Base-by-base conservation (phyloP, 345 rosid species). In the Rhodamnia argentea region DNA sequence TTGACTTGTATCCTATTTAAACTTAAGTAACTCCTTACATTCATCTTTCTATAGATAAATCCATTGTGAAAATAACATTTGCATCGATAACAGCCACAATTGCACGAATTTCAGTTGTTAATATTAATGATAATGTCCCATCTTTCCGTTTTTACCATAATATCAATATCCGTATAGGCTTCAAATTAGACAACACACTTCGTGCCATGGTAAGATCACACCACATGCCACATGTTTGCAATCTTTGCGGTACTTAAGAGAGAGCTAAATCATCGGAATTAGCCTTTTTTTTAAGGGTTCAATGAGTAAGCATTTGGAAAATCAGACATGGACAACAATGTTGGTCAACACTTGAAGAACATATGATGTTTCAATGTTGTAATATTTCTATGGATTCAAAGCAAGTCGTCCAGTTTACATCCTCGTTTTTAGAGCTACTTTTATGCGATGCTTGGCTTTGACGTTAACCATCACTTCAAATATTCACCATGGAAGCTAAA, bases 371-470 rank as follows among this genome's bases (percentile, higher is more conserved):
- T 60, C 32, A 1, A 60, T 13, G 37, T 13, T 1, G 20, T 5
- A 13, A n/a, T 60, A n/a, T 13, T 60, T n/a, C 0, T 1, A n/a
- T n/a, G 0, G 0, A 60, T 60, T n/a, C 4, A 60, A n/a, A 16
- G 70, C 1, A 37, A n/a, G 74, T 60, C 20, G 2, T 13, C 3
- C 0, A 60, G 2, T 27, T 6, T 13, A 2, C 18, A 60, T 13
- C 4, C 14, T 60, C 37, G 0, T n/a, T 13, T n/a, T 2, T 14
- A 27, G 20, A 60, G 5, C 40, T 60, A 60, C 18, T 60, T 6
- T 4, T 27, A 60, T 6, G 20, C 13, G 10, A 60, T 60, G 20
- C 37, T 27, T 60, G 40, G 2, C 0, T 60, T 0, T 60, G 5
- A 14, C 5, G 7, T 3, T 27, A 27, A 14, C 15, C 9, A n/a